phyloP scores from a whole-genome alignment of 257 asterid species.

The Penstemon eatonii region DNA sequence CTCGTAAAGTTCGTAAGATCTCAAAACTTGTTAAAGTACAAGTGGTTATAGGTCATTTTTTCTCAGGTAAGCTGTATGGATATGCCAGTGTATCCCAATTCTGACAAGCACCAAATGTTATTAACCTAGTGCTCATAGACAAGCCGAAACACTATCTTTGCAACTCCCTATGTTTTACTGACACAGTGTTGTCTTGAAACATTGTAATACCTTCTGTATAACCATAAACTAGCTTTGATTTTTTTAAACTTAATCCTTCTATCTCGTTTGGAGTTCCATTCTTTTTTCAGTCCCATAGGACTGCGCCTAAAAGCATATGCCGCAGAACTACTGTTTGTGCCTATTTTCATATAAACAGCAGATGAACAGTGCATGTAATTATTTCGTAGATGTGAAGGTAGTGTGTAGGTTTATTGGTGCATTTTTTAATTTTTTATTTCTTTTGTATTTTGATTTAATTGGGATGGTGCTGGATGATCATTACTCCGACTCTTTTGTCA shows the following conservation, averaged over 20 bases:
- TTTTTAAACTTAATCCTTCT: neutral
- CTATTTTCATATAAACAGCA: neutral
- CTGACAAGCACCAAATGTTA: neutral
- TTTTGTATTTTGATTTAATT: neutral
- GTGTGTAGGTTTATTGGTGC: neutral
- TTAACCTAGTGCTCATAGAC: neutral
- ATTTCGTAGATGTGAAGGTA: constrained; percentile 1
- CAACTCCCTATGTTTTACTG: neutral
- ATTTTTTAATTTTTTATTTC: neutral
- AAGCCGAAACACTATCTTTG: neutral
- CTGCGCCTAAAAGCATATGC: neutral
- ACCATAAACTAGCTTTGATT: neutral
- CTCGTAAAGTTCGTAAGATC: neutral
- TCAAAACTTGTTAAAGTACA: too few relatives aligned
- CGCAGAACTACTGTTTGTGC: neutral
- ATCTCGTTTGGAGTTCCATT: neutral
- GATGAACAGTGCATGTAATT: neutral
- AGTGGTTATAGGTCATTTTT: too few relatives aligned
- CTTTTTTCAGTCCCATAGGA: neutral
- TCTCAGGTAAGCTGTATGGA: too few relatives aligned
- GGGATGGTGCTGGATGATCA: neutral
- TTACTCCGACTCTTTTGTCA: constrained; percentile 30
- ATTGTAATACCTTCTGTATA: neutral
- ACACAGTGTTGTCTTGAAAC: constrained; percentile 7
- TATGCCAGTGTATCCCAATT: too few relatives aligned